A percentile compares a stretch with the other conserved stretches of the same genome.
Evolutionary conservation across 148 eudicot genomes (phyloP).

Genomic region (Silene latifolia): DNA sequence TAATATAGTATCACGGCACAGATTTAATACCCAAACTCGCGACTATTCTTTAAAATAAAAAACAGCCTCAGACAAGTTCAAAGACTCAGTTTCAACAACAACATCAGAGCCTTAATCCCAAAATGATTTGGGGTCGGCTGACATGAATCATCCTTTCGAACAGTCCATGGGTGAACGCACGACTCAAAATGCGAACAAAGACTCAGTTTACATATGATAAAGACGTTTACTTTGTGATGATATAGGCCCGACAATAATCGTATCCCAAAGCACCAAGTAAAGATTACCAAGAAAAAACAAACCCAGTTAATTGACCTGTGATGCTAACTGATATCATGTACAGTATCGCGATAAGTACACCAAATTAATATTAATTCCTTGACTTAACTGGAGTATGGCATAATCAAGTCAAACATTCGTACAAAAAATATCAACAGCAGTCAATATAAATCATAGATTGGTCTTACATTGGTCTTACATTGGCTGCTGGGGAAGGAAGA

Average conservation of each 20-base stretch:
- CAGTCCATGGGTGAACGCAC: no score
- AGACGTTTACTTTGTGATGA: constrained; percentile 19
- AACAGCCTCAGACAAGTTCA: background rate
- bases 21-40: no score
- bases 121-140: no score
- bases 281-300: constrained; percentile 2
- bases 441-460: constrained; percentile 21
- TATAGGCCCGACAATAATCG: constrained; percentile 19
- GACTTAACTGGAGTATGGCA: constrained; percentile 18
- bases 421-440: constrained; percentile 23
- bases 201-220: constrained; percentile 13
- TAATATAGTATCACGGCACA: no score
- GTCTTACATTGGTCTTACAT: constrained; percentile 15
- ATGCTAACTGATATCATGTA: constrained; percentile 2
- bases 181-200: no score
- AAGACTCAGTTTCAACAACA: no score
- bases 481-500: constrained; percentile 27
- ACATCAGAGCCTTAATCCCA: no score
- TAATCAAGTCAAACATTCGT: constrained; percentile 22
- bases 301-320: constrained; percentile 19
- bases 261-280: constrained; percentile 9
- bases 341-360: constrained; percentile 18
- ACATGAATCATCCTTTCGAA: no score
- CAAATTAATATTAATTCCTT: constrained; percentile 12
- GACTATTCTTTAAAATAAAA: background rate